phyloP scores from a whole-genome alignment of 176 grass and related monocot species.

The Eleusine indica region DNA sequence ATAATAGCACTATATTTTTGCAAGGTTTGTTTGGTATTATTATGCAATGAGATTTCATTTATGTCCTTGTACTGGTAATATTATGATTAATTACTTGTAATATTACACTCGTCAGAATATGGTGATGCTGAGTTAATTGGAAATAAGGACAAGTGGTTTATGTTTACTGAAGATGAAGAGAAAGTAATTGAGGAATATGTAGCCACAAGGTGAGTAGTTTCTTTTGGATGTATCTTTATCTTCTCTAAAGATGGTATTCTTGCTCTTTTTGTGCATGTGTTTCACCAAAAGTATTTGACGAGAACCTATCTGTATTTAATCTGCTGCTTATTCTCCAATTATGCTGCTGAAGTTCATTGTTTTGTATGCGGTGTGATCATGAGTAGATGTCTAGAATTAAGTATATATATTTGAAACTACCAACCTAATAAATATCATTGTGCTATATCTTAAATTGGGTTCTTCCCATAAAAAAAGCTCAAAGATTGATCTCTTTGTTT shows the following conservation, averaged over 20 bases:
- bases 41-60: conserved; percentile 23
- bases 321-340: background rate
- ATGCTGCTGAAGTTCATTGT: background rate
- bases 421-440: background rate
- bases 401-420: background rate
- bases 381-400: background rate
- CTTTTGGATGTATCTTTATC: conserved; percentile 2
- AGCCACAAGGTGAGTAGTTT: conserved; percentile 41
- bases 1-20: conserved; percentile 38
- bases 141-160: conserved; percentile 52
- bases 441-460: background rate
- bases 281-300: background rate
- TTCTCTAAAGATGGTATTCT: conserved; percentile 4
- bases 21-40: conserved; percentile 46
- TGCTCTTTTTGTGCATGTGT: conserved; percentile 11
- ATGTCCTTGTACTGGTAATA: background rate
- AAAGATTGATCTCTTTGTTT: background rate
- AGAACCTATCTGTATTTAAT: conserved; percentile 11
- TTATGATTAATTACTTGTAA: conserved; percentile 29
- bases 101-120: conserved; percentile 43
- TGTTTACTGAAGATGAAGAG: conserved; percentile 49
- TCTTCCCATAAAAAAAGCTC: background rate
- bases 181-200: conserved; percentile 42
- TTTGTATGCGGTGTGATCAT: background rate
- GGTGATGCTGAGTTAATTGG: conserved; percentile 12